These are phyloP conservation scores for Pelargonium citronellum DNA, from an alignment of 441 rosid genomes.

Conservation along the genomic window DNA sequence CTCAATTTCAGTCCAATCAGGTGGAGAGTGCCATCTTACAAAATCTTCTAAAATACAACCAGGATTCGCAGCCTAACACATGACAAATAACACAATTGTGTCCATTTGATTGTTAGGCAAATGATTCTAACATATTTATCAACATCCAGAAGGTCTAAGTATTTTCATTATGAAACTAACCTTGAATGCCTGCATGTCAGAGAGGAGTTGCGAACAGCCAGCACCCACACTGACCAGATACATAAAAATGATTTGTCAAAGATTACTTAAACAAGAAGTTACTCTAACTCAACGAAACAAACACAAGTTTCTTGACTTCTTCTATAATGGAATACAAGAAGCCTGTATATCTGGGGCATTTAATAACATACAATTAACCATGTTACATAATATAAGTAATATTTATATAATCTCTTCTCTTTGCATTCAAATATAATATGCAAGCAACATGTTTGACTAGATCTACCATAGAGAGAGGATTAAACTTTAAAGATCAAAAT, in stretches of 20 bases:
- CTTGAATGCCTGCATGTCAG: conserved; percentile 99
- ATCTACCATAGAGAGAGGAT: neutral
- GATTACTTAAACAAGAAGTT: neutral
- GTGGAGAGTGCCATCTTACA: conserved; percentile 99
- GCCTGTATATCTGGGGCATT: too few species aligned
- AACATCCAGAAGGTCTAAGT: conserved; percentile 1
- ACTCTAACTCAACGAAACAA: neutral
- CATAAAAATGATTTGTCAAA: conserved; percentile 19
- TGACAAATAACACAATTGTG: conserved; percentile 14
- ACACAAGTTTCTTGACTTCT: neutral
- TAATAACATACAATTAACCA: too few species aligned
- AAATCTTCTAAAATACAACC: conserved; percentile 97
- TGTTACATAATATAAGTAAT: too few species aligned
- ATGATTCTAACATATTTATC: neutral
- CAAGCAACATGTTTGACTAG: neutral
- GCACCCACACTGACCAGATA: conserved; percentile 81
- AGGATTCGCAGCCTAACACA: conserved; percentile 86
- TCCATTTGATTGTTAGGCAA: conserved; percentile 8
- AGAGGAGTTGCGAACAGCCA: conserved; percentile 96
- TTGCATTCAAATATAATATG: too few species aligned
- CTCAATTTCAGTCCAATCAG: conserved; percentile 84
- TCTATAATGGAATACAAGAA: neutral
- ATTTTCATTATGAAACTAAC: conserved; percentile 30
- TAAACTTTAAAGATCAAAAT: too few species aligned
- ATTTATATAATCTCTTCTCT: too few species aligned